Percentiles rank a stretch among this genome's conserved stretches.
phyloP scores from a whole-genome alignment of 2,329 filamentous ascomycete species.

The Periconia macrospinosa region DNA sequence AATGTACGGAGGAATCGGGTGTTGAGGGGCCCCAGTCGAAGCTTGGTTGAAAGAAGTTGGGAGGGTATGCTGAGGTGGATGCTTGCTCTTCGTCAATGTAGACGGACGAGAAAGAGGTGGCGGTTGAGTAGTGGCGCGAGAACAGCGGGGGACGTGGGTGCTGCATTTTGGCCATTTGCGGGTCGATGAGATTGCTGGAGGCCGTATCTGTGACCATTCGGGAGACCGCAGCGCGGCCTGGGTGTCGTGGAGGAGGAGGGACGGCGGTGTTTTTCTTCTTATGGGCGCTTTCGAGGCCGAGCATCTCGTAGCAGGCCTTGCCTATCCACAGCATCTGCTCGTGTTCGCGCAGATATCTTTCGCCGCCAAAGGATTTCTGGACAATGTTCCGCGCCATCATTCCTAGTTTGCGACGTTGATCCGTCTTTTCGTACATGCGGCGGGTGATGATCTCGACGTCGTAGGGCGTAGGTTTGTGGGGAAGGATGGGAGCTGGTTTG shows the following conservation, averaged over 20 bases:
- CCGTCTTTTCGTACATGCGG: conserved; percentile 63
- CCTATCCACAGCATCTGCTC: conserved; percentile 55
- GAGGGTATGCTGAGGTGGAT: neutral
- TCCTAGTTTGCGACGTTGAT: conserved; percentile 59
- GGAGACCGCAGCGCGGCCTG: conserved; percentile 25
- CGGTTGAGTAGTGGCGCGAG: conserved; percentile 22
- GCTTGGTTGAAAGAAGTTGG: neutral
- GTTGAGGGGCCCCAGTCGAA: conserved; percentile 20
- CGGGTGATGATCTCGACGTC: conserved; percentile 58
- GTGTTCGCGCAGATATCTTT: conserved; percentile 63
- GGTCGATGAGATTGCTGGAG: conserved; percentile 25
- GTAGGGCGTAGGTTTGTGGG: conserved; percentile 51
- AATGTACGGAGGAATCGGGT: conserved; percentile 21
- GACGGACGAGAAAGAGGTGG: conserved; percentile 37
- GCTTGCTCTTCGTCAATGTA: conserved; percentile 26
- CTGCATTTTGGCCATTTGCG: conserved; percentile 41
- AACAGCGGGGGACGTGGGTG: conserved; percentile 33
- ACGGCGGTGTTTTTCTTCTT: neutral
- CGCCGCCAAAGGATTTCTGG: conserved; percentile 61
- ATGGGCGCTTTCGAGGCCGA: conserved; percentile 24
- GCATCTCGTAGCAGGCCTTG: conserved; percentile 39
- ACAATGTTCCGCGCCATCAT: conserved; percentile 63
- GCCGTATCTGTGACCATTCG: conserved; percentile 20
- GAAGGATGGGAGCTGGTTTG: conserved; percentile 45
- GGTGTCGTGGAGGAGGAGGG: conserved; percentile 29